Evolutionary conservation across 768 basidiomycete genomes (phyloP).

Genomic region (Pleurotus sapidus): DNA sequence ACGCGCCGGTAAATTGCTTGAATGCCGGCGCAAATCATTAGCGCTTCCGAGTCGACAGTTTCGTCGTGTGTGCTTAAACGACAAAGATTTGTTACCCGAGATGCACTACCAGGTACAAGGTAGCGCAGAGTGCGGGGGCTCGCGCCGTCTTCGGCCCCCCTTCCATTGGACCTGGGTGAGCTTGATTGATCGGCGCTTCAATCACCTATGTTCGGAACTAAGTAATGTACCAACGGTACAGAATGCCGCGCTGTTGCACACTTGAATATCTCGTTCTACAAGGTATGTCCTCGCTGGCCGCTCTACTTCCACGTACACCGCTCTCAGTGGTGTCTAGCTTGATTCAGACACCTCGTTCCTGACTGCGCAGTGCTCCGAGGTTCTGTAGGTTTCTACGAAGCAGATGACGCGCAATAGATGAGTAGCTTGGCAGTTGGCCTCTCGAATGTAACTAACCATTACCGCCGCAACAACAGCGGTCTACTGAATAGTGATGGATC

Average conservation of each 20-base stretch:
- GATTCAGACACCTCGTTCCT: slow-evolving; percentile 1
- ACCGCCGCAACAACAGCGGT: not conserved
- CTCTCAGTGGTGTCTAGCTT: not conserved
- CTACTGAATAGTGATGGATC: no score
- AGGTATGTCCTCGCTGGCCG: slow-evolving; percentile 3
- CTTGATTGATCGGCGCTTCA: no score
- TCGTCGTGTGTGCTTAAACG: not conserved
- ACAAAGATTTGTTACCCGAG: not conserved
- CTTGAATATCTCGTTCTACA: not conserved
- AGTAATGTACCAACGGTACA: no score
- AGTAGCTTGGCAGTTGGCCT: not conserved
- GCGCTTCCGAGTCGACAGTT: not conserved
- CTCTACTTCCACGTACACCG: slow-evolving; percentile 8
- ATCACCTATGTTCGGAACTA: no score
- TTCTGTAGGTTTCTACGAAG: not conserved
- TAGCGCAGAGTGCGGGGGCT: no score
- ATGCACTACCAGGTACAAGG: not conserved
- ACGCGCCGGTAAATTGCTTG: not conserved
- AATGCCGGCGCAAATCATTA: slow-evolving; percentile 1
- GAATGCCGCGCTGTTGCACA: no score
- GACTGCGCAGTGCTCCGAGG: slow-evolving; percentile 2
- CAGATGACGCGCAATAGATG: not conserved
- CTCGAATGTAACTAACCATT: not conserved
- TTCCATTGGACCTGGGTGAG: no score
- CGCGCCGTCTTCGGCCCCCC: no score